Evolutionary conservation across 139 green algal species (phyloP).

Genomic region (Auxenochlorella pyrenoidosa): DNA sequence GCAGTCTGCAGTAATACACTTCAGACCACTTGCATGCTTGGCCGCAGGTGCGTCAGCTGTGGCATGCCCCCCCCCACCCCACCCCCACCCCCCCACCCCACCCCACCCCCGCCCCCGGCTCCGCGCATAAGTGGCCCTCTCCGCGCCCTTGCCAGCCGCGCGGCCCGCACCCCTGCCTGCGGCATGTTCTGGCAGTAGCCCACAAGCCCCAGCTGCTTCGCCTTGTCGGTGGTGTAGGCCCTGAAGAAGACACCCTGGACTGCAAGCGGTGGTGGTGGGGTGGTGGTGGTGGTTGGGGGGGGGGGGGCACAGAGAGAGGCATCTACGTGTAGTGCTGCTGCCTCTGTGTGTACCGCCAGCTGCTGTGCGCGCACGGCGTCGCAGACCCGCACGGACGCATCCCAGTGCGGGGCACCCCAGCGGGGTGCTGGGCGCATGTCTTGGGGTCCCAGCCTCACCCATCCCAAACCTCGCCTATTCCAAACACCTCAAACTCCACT

Average conservation of each 20-base stretch:
- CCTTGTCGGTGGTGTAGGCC: constrained; percentile 37
- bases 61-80: not conserved
- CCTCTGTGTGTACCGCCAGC: too few species aligned
- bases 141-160: not conserved
- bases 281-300: too few species aligned
- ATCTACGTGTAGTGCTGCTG: too few species aligned
- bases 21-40: too few species aligned
- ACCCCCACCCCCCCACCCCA: not conserved
- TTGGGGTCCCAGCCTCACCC: not conserved
- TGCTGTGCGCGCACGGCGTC: not conserved
- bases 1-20: too few species aligned
- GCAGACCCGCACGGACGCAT: too few species aligned
- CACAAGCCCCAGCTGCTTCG: constrained; percentile 30
- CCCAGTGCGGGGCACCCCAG: too few species aligned
- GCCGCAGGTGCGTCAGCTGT: not conserved
- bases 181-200: constrained; percentile 38
- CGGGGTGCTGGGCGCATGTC: too few species aligned
- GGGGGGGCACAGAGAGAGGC: not conserved
- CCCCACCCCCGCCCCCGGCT: not conserved
- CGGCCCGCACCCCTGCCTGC: constrained; percentile 3
- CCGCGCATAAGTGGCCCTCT: too few species aligned
- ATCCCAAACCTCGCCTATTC: not conserved
- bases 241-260: constrained; percentile 52
- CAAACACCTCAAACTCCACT: not conserved
- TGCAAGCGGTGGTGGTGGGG: not conserved